Percentiles rank a stretch among this genome's conserved stretches.
Conservation (phyloP, 1,284 basidiomycete genomes). For the Schizopora paradoxa region DNA sequence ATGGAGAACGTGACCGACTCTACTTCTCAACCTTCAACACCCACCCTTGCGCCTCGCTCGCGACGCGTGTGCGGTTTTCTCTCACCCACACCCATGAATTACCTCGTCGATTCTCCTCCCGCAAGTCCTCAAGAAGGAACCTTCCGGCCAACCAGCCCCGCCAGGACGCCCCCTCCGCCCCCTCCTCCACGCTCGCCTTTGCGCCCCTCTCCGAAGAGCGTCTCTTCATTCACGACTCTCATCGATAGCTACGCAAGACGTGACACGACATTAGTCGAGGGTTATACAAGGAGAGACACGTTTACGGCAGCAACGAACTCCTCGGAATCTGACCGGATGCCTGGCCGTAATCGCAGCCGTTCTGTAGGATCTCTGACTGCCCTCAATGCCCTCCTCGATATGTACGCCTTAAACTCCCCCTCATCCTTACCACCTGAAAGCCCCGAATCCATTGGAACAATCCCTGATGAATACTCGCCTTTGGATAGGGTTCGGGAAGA, state of each 20-base stretch:
- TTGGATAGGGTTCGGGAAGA: constrained; percentile 1
- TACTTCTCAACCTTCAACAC: constrained; percentile 9
- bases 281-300: too few relatives aligned
- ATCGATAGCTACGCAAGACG: constrained; percentile 13
- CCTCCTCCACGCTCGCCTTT: constrained; percentile 17
- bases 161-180: constrained; percentile 7
- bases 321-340: too few relatives aligned
- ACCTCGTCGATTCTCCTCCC: constrained; percentile 13
- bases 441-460: too few relatives aligned
- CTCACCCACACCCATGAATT: constrained; percentile 6
- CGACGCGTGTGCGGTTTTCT: constrained; percentile 17
- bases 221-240: constrained; percentile 14
- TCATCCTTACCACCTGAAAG: too few relatives aligned
- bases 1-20: constrained; percentile 15
- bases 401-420: too few relatives aligned
- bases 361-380: too few relatives aligned
- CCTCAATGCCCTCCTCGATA: too few relatives aligned
- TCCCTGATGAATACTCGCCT: too few relatives aligned
- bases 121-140: constrained; percentile 12
- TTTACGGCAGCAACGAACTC: too few relatives aligned
- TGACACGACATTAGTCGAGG: too few relatives aligned
- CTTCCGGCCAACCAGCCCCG: constrained; percentile 10
- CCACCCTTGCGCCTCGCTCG: constrained; percentile 14
- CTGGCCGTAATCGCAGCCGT: too few relatives aligned
- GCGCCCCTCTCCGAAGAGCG: constrained; percentile 14